Conservation (phyloP, 1,284 basidiomycete species). For the Pholiota adiposa region DNA sequence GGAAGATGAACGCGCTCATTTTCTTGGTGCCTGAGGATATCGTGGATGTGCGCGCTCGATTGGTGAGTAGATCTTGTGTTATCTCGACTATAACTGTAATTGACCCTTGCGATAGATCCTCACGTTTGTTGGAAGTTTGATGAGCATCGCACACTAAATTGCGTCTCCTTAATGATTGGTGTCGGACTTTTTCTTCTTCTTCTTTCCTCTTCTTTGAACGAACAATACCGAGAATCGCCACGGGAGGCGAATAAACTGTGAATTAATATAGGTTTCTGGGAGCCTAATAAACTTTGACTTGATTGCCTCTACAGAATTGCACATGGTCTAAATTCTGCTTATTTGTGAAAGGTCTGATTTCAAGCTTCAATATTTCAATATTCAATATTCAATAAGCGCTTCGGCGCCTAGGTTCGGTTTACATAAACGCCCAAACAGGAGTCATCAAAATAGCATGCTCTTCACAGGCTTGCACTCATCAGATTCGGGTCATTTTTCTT, state of each 20-base stretch:
- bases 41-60: conserved; percentile 83
- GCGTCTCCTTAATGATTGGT: background rate
- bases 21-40: conserved; percentile 98
- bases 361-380: no score
- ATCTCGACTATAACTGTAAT: background rate
- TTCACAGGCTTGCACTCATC: no score
- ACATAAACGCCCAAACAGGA: no score
- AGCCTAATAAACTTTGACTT: no score
- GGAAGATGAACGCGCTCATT: conserved; percentile 96
- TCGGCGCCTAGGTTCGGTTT: no score
- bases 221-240: background rate
- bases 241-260: background rate
- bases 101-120: conserved; percentile 51
- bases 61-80: conserved; percentile 54
- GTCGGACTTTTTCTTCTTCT: background rate
- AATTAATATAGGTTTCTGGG: no score
- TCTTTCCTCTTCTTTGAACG: background rate
- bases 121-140: conserved; percentile 74
- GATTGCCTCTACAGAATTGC: no score
- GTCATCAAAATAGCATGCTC: no score
- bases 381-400: no score
- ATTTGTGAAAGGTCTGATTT: no score
- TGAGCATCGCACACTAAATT: conserved; percentile 49
- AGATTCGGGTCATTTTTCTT: no score
- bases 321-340: no score